Percentiles rank a stretch among this genome's conserved stretches.
Evolutionary conservation across 2,329 filamentous ascomycete genomes (phyloP).

Genomic region (Arthrobotrys pseudoclavata): DNA sequence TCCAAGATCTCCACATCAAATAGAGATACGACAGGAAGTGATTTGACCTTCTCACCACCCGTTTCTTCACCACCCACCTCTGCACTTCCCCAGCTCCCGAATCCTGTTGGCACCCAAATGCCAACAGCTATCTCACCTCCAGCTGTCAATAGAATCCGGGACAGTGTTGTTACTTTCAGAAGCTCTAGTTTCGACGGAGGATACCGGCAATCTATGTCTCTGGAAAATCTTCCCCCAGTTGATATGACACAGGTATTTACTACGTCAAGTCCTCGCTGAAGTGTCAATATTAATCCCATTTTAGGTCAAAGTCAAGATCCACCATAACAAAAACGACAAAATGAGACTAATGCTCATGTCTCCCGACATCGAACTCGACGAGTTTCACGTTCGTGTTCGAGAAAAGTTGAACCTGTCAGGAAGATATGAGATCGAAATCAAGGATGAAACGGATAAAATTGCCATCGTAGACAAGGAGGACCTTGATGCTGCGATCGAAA

Average conservation of each 20-base stretch:
- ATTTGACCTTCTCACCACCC: slow-evolving; percentile 31
- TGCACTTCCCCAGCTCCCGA: slow-evolving; percentile 22
- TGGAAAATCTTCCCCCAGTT: slow-evolving; percentile 59
- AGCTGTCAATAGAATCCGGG: slow-evolving; percentile 41
- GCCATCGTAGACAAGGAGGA: slow-evolving; percentile 98
- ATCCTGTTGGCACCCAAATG: slow-evolving; percentile 68
- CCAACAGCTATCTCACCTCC: slow-evolving; percentile 87
- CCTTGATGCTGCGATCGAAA: slow-evolving; percentile 85
- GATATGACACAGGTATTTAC: slow-evolving; percentile 44
- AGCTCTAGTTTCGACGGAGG: slow-evolving; percentile 65
- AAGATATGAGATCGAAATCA: slow-evolving; percentile 88
- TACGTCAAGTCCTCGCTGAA: background rate
- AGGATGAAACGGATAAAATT: slow-evolving; percentile 92
- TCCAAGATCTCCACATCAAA: slow-evolving; percentile 44
- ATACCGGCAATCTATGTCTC: slow-evolving; percentile 63
- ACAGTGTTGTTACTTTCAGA: slow-evolving; percentile 61
- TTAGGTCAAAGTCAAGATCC: slow-evolving; percentile 88
- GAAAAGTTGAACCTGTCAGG: slow-evolving; percentile 86
- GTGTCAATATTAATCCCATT: background rate
- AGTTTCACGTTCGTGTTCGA: slow-evolving; percentile 82
- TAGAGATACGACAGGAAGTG: slow-evolving; percentile 69
- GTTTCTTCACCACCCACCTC: slow-evolving; percentile 32
- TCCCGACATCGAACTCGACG: slow-evolving; percentile 78
- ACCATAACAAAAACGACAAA: slow-evolving; percentile 79
- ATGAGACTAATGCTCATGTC: slow-evolving; percentile 92